Conservation (phyloP, 1,139 yeast species). For the Debaryomyces robertsiae region DNA sequence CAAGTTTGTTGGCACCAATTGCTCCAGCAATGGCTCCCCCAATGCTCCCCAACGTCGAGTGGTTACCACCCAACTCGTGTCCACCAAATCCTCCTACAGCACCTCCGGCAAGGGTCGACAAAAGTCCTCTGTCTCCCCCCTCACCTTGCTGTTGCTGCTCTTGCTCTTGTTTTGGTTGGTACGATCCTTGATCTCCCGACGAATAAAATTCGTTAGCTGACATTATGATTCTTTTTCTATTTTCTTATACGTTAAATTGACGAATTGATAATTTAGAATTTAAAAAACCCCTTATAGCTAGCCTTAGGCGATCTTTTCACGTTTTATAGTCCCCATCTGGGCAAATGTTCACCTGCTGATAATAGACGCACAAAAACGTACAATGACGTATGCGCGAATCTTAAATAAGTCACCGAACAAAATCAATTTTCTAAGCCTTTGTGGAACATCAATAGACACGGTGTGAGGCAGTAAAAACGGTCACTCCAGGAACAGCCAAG, state of each 20-base stretch:
- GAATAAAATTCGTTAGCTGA: constrained; percentile 65
- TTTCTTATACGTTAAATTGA: constrained; percentile 3
- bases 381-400: constrained; percentile 5
- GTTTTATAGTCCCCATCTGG: constrained; percentile 4
- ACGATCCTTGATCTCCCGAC: constrained; percentile 48
- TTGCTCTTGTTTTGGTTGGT: constrained; percentile 28
- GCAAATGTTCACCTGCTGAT: too few species aligned
- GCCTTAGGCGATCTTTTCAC: neutral
- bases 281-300: neutral
- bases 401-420: constrained; percentile 3
- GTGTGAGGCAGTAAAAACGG: too few species aligned
- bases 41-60: constrained; percentile 54
- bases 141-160: constrained; percentile 23
- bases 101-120: constrained; percentile 60
- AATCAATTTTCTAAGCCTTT: neutral
- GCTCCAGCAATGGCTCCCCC: constrained; percentile 68
- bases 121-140: constrained; percentile 58
- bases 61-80: constrained; percentile 42
- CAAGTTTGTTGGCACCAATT: constrained; percentile 56
- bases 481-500: neutral
- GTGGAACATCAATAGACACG: too few species aligned
- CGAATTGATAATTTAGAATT: neutral
- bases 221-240: constrained; percentile 31
- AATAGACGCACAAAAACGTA: constrained; percentile 5
- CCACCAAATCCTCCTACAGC: constrained; percentile 62